A percentile compares a stretch with the other conserved stretches of the same genome.
Conservation (phyloP, 305 asterid species). For the Ruellia speciosa region DNA sequence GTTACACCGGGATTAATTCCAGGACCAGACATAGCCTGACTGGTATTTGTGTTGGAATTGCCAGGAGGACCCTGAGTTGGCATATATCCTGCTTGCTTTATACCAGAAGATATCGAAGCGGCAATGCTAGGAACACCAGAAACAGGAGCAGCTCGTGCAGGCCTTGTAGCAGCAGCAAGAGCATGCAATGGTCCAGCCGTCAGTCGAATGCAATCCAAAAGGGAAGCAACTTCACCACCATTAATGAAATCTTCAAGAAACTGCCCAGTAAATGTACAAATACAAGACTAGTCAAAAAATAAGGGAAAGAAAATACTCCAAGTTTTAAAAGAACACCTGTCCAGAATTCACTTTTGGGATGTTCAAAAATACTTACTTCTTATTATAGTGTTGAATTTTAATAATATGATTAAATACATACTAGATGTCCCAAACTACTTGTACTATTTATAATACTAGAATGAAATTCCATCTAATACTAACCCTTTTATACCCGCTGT, state of each 20-base stretch:
- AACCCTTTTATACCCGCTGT: too few species aligned
- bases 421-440: too few species aligned
- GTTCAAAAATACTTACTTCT: too few species aligned
- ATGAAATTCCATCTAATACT: too few species aligned
- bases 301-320: background rate
- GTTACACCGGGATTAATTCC: constrained; percentile 45
- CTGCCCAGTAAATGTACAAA: constrained; percentile 32
- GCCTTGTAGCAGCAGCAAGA: constrained; percentile 98
- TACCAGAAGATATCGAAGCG: constrained; percentile 44
- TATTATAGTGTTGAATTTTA: too few species aligned
- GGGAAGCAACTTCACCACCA: constrained; percentile 95
- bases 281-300: constrained; percentile 7
- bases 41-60: constrained; percentile 42
- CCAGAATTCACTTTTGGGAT: too few species aligned
- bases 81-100: constrained; percentile 60
- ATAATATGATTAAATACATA: too few species aligned
- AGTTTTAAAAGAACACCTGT: too few species aligned
- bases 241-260: constrained; percentile 97
- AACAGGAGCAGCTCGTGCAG: constrained; percentile 99
- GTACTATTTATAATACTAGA: too few species aligned
- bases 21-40: constrained; percentile 62
- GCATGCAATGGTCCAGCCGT: constrained; percentile 99
- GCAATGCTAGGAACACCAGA: constrained; percentile 69
- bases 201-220: constrained; percentile 91
- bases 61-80: constrained; percentile 48